Evolutionary conservation across 2,329 filamentous ascomycete genomes (phyloP).

Genomic region (Tolypocladium ovalisporum): DNA sequence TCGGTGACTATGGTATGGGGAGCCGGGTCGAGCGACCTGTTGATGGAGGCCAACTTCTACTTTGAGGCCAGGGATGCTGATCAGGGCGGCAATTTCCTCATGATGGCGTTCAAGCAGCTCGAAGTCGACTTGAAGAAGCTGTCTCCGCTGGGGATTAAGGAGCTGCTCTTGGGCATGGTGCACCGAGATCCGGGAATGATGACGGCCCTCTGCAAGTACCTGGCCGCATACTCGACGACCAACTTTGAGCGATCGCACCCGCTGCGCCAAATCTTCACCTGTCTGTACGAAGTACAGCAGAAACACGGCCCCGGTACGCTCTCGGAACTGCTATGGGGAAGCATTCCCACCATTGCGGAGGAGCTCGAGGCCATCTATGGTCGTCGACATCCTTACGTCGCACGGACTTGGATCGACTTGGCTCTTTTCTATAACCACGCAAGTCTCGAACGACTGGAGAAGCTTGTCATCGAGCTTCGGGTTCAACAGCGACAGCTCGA

Average conservation of each 20-base stretch:
- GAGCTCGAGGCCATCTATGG: conserved; percentile 33
- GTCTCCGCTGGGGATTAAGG: conserved; percentile 30
- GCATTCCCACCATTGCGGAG: conserved; percentile 29
- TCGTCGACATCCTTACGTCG: conserved; percentile 30
- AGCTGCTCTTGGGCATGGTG: conserved; percentile 32
- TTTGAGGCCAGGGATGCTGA: conserved; percentile 29
- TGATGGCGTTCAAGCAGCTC: conserved; percentile 31
- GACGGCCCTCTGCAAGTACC: conserved; percentile 33
- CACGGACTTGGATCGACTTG: conserved; percentile 29
- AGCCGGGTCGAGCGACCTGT: conserved; percentile 29
- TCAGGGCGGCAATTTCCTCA: conserved; percentile 26
- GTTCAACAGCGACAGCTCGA: conserved; percentile 24
- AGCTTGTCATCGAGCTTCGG: conserved; percentile 25
- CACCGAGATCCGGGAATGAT: conserved; percentile 32
- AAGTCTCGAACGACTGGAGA: conserved; percentile 23
- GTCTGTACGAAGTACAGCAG: conserved; percentile 32
- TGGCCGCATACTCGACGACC: conserved; percentile 31
- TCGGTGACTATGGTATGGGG: conserved; percentile 31
- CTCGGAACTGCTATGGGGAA: conserved; percentile 31
- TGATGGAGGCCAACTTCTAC: conserved; percentile 31
- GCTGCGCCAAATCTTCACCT: conserved; percentile 29
- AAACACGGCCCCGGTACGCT: conserved; percentile 30
- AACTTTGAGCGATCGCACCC: conserved; percentile 32
- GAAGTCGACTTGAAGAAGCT: conserved; percentile 31
- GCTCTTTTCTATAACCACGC: conserved; percentile 27